phyloP scores from a whole-genome alignment of 83 land plant species.

The Larix sibirica region DNA sequence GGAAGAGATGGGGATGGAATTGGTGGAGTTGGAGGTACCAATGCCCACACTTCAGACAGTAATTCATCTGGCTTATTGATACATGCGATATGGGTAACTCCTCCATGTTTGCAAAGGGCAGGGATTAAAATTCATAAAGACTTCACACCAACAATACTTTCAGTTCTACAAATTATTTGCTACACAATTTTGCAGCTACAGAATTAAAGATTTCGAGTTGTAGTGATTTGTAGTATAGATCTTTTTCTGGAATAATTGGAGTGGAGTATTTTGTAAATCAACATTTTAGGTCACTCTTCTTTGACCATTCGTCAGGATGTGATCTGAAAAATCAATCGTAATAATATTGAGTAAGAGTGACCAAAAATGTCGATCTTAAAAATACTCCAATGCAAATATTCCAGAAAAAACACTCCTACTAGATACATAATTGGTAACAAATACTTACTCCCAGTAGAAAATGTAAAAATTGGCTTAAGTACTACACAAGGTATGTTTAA shows the following conservation, averaged over 20 bases:
- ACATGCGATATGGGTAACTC: conserved; percentile 47
- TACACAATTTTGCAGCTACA: conserved; percentile 8
- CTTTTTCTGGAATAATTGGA: no score
- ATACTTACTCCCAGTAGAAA: conserved; percentile 47
- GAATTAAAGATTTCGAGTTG: no score
- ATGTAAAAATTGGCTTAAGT: conserved; percentile 63
- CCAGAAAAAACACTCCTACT: not conserved
- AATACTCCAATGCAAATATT: not conserved
- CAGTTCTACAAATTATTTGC: not conserved
- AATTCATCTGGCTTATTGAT: conserved; percentile 66
- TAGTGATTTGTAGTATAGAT: no score
- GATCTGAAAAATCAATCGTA: no score
- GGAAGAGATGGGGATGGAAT: conserved; percentile 43
- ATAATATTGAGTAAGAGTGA: not conserved
- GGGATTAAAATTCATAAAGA: not conserved
- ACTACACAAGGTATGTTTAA: conserved; percentile 90
- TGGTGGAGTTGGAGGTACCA: conserved; percentile 70
- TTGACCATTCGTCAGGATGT: no score
- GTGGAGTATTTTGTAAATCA: no score
- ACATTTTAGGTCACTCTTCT: no score
- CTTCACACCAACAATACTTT: not conserved
- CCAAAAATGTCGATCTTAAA: not conserved
- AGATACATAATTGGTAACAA: not conserved
- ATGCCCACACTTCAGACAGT: conserved; percentile 87
- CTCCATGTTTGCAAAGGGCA: conserved; percentile 42